Percentiles rank a stretch among this genome's conserved stretches.
Conservation (phyloP, 2,329 filamentous ascomycete species). For the Hymenoscyphus fructigenus region DNA sequence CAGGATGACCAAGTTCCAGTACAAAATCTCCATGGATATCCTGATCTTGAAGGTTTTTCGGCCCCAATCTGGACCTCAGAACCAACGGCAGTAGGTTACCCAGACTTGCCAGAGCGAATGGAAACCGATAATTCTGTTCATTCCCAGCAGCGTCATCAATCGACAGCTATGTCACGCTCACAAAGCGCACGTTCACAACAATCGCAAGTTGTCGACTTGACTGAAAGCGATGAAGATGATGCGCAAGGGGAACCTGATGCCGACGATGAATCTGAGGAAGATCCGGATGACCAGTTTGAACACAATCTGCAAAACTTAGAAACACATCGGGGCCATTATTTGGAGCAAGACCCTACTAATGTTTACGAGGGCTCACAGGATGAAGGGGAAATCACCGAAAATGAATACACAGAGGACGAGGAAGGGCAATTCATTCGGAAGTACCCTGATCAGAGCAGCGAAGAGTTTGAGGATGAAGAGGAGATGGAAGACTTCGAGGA, state of each 20-base stretch:
- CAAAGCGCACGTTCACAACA: slow-evolving; percentile 21
- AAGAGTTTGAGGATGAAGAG: slow-evolving; percentile 1
- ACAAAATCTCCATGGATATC: slow-evolving; percentile 15
- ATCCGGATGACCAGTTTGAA: neutral
- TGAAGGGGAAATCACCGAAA: neutral
- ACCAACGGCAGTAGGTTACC: slow-evolving; percentile 21
- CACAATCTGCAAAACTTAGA: neutral
- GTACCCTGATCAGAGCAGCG: neutral
- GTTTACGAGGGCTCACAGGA: neutral
- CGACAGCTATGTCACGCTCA: slow-evolving; percentile 25
- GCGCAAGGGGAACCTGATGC: neutral
- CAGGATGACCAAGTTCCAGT: neutral
- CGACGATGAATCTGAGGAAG: slow-evolving; percentile 21
- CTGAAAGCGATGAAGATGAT: slow-evolving; percentile 25
- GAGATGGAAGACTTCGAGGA: neutral
- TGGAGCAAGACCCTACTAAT: neutral
- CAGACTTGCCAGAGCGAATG: slow-evolving; percentile 18
- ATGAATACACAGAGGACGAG: neutral
- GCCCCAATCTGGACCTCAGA: slow-evolving; percentile 10
- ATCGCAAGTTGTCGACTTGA: slow-evolving; percentile 30
- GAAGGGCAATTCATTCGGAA: neutral
- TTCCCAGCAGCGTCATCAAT: neutral
- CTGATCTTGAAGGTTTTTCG: slow-evolving; percentile 17
- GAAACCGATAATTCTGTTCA: neutral
- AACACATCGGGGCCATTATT: neutral